These are phyloP conservation scores for Podospora pseudocomata DNA, from an alignment of 495 filamentous ascomycete genomes.

Conservation along the genomic window DNA sequence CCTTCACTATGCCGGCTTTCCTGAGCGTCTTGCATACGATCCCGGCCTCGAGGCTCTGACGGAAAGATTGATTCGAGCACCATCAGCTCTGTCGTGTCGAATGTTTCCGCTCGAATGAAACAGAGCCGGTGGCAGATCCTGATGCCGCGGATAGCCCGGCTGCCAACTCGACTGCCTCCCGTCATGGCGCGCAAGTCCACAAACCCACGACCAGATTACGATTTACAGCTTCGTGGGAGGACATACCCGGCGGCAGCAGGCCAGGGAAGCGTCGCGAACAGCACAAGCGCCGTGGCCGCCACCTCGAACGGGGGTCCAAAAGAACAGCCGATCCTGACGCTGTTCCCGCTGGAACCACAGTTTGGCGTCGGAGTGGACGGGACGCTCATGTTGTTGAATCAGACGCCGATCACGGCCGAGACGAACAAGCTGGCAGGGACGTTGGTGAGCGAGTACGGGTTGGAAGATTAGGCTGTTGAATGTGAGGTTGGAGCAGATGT, in stretches of 20 bases:
- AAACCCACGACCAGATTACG: constrained; percentile 76
- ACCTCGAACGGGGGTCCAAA: constrained; percentile 33
- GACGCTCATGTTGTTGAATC: constrained; percentile 88
- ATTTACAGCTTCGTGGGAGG: constrained; percentile 69
- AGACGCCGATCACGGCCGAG: constrained; percentile 94
- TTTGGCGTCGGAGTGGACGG: constrained; percentile 95
- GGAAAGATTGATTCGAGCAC: constrained; percentile 87
- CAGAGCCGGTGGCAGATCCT: constrained; percentile 43
- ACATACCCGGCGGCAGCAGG: not conserved
- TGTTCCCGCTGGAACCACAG: constrained; percentile 80
- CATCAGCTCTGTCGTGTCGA: constrained; percentile 90
- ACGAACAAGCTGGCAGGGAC: constrained; percentile 85
- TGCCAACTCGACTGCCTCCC: constrained; percentile 26
- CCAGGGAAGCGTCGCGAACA: not conserved
- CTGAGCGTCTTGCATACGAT: constrained; percentile 56
- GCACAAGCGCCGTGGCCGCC: constrained; percentile 22
- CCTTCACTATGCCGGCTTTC: constrained; percentile 90
- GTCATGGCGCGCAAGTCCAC: constrained; percentile 20
- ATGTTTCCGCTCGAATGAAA: constrained; percentile 64
- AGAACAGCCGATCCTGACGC: constrained; percentile 64
- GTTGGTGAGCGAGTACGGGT: constrained; percentile 80
- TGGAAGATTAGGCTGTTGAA: constrained; percentile 93
- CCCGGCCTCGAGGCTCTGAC: constrained; percentile 70
- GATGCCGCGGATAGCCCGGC: constrained; percentile 33
- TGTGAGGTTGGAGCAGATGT: constrained; percentile 76